phyloP scores from a whole-genome alignment of 352 stramenopile species.

The Globisporangium lucens region DNA sequence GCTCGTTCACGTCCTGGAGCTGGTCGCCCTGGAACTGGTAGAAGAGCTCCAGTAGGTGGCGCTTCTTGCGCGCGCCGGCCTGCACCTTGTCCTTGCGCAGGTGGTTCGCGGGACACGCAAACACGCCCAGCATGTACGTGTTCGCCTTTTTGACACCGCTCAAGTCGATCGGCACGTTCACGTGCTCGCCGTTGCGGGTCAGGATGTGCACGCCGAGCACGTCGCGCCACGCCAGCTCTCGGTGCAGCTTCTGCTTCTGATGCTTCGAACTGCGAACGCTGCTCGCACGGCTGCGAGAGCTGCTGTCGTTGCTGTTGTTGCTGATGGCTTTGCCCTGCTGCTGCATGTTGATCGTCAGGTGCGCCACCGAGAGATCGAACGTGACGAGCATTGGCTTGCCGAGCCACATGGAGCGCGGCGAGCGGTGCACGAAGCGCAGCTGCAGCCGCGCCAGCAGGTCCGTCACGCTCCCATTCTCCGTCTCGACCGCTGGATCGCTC shows the following conservation, averaged over 20 bases:
- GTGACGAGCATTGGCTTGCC: slow-evolving; percentile 10
- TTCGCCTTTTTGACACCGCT: slow-evolving; percentile 6
- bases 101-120: slow-evolving; percentile 33
- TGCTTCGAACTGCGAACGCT: not conserved
- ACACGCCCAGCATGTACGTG: slow-evolving; percentile 46
- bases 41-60: slow-evolving; percentile 38
- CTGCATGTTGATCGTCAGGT: slow-evolving; percentile 13
- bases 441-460: slow-evolving; percentile 16
- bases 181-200: slow-evolving; percentile 36
- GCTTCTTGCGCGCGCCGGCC: slow-evolving; percentile 30
- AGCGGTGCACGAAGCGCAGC: slow-evolving; percentile 19
- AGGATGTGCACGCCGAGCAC: slow-evolving; percentile 57
- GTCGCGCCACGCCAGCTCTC: slow-evolving; percentile 37
- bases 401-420: slow-evolving; percentile 17
- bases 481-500: not conserved
- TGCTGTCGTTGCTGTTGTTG: not conserved
- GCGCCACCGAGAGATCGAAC: slow-evolving; percentile 11
- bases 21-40: slow-evolving; percentile 42
- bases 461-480: not conserved
- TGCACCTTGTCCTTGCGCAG: slow-evolving; percentile 17
- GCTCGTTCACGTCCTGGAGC: slow-evolving; percentile 30
- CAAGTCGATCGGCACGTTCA: slow-evolving; percentile 23
- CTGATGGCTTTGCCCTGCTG: not conserved
- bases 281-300: not conserved
- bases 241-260: slow-evolving; percentile 10